phyloP scores from a whole-genome alignment of 192 early-diverging fungal species.

The Phlyctochytrium planicorne region DNA sequence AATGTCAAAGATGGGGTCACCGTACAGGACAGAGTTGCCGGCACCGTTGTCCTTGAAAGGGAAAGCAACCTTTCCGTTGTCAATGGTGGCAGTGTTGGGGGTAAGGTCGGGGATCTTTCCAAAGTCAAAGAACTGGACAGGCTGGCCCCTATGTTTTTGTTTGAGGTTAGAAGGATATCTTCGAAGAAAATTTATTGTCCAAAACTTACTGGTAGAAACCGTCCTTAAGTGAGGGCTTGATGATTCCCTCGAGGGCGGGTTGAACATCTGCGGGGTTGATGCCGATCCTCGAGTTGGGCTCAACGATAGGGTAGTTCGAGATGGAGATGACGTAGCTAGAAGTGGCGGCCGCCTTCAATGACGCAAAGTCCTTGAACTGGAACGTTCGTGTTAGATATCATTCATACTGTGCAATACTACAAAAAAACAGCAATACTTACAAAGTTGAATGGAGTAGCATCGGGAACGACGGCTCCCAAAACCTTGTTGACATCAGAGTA shows the following conservation, averaged over 20 bases:
- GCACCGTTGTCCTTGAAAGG: neutral
- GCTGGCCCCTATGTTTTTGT: neutral
- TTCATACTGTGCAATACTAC: neutral
- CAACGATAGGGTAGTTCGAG: conserved; percentile 1
- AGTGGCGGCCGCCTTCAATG: neutral
- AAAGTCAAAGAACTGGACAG: conserved; percentile 1
- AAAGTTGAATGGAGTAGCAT: neutral
- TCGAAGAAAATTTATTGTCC: neutral
- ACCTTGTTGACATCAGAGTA: conserved; percentile 5
- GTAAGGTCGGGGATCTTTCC: neutral
- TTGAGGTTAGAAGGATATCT: neutral
- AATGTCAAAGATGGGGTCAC: neutral
- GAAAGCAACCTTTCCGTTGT: neutral
- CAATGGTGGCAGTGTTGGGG: neutral
- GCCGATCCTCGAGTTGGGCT: neutral
- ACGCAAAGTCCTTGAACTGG: neutral
- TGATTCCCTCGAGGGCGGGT: neutral
- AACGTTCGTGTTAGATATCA: neutral
- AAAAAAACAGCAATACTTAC: conserved; percentile 1
- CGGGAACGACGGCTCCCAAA: neutral
- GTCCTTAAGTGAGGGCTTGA: neutral
- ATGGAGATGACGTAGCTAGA: neutral
- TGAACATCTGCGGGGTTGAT: neutral
- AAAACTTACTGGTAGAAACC: neutral
- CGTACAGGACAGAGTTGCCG: neutral